Evolutionary conservation across 495 filamentous ascomycete genomes (phyloP).

Genomic region (Hypoxylon perforatum): DNA sequence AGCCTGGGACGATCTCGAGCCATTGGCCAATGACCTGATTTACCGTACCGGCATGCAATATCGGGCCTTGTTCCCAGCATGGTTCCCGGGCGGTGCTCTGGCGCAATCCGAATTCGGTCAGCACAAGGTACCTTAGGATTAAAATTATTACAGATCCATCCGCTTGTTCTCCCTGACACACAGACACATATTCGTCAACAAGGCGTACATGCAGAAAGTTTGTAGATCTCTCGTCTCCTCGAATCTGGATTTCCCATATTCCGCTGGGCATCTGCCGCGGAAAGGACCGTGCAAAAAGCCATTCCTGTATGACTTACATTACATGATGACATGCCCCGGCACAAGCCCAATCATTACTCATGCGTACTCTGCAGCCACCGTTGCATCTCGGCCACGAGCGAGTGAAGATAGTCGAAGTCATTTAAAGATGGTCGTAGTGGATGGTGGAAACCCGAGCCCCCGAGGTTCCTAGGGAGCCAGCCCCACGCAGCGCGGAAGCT

Average conservation of each 20-base stretch:
- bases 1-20: slow-evolving; percentile 42
- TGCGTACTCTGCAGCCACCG: slow-evolving; percentile 30
- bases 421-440: slow-evolving; percentile 29
- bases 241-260: slow-evolving; percentile 40
- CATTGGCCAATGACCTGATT: slow-evolving; percentile 45
- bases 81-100: slow-evolving; percentile 38
- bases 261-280: slow-evolving; percentile 37
- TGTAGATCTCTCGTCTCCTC: slow-evolving; percentile 40
- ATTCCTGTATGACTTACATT: slow-evolving; percentile 46
- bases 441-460: slow-evolving; percentile 36
- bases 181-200: slow-evolving; percentile 6
- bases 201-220: slow-evolving; percentile 33
- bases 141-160: slow-evolving; percentile 39
- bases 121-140: slow-evolving; percentile 34
- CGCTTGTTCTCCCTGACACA: slow-evolving; percentile 11
- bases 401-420: slow-evolving; percentile 36
- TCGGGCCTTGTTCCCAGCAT: slow-evolving; percentile 44
- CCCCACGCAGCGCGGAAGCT: slow-evolving; percentile 23
- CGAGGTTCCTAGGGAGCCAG: slow-evolving; percentile 6
- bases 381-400: slow-evolving; percentile 35
- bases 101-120: slow-evolving; percentile 42
- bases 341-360: slow-evolving; percentile 29
- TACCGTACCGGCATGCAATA: slow-evolving; percentile 43
- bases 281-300: slow-evolving; percentile 34
- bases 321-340: slow-evolving; percentile 39